phyloP scores from a whole-genome alignment of 495 filamentous ascomycete species.

The Podospora australis region DNA sequence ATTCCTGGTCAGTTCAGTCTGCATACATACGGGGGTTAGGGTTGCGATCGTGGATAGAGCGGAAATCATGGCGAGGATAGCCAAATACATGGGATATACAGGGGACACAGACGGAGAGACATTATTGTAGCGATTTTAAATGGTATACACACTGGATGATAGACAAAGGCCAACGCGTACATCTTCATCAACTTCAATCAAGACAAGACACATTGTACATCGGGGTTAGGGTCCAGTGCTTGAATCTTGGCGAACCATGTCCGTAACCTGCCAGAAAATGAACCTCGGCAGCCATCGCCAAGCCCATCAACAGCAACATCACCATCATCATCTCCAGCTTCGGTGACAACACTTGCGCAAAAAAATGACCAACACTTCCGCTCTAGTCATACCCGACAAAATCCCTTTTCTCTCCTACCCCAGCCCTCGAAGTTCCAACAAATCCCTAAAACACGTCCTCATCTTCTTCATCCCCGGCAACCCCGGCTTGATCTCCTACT shows the following conservation, averaged over 20 bases:
- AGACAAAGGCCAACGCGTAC: no score
- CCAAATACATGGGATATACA: no score
- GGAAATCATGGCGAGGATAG: no score
- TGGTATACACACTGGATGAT: no score
- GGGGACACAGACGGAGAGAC: no score
- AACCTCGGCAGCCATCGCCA: not conserved
- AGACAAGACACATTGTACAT: no score
- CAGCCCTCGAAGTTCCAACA: constrained; percentile 1
- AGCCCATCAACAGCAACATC: not conserved
- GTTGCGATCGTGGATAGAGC: not conserved
- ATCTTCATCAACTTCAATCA: no score
- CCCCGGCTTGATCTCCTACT: constrained; percentile 79
- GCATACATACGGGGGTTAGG: not conserved
- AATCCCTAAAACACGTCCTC: constrained; percentile 24
- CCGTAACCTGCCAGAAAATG: not conserved
- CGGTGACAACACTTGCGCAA: no score
- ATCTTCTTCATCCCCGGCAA: constrained; percentile 76
- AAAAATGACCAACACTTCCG: no score
- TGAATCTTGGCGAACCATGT: not conserved
- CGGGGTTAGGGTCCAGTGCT: not conserved
- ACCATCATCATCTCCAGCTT: not conserved
- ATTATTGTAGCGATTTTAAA: no score
- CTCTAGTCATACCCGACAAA: no score
- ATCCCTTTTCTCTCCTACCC: constrained; percentile 15
- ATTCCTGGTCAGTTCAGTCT: not conserved